phyloP scores from a whole-genome alignment of 306 rosid genomes.

The Nissolia schottii region DNA sequence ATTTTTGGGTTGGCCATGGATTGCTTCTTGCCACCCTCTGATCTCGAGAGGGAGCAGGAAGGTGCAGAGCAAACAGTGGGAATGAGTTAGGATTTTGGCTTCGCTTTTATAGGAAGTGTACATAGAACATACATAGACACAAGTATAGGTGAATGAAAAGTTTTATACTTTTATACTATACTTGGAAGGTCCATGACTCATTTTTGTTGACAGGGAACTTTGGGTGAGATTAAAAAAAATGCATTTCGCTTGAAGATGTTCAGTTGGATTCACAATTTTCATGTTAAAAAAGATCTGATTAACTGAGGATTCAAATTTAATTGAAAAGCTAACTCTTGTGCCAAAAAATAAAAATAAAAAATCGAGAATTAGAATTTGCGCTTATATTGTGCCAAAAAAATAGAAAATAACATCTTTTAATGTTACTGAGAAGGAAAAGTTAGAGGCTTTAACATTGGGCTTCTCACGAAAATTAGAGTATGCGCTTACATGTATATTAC shows the following conservation, averaged over 20 bases:
- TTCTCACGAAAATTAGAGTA: no score
- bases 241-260: neutral
- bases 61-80: constrained; percentile 32
- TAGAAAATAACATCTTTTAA: no score
- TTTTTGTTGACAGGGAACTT: neutral
- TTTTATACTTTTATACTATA: neutral
- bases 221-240: neutral
- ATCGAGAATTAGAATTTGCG: no score
- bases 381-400: no score
- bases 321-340: neutral
- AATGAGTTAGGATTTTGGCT: constrained; percentile 21
- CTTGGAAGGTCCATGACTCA: neutral
- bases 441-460: no score
- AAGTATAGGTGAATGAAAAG: constrained; percentile 6
- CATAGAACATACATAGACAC: constrained; percentile 26
- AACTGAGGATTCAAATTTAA: neutral
- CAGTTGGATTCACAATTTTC: neutral
- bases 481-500: no score
- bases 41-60: constrained; percentile 50
- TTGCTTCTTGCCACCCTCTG: constrained; percentile 78
- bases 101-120: constrained; percentile 16
- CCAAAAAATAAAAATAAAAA: no score
- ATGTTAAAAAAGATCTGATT: neutral
- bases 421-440: no score
- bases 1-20: constrained; percentile 73